These are phyloP conservation scores for Mycena alexandri DNA, from an alignment of 768 basidiomycete species.

Conservation along the genomic window DNA sequence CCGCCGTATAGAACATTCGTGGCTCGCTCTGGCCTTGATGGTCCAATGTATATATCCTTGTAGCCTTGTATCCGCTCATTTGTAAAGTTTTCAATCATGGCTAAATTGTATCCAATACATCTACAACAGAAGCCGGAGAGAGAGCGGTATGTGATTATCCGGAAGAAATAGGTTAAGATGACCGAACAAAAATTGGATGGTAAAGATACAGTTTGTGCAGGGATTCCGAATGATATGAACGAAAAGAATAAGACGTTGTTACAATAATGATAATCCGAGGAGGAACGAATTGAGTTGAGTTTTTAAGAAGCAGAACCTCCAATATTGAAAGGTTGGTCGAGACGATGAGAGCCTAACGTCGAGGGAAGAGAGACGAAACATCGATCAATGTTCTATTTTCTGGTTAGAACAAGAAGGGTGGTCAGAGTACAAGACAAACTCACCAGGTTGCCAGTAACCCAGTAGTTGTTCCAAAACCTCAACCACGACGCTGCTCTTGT, in stretches of 20 bases:
- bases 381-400: conserved; percentile 24
- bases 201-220: conserved; percentile 38
- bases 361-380: background rate
- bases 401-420: conserved; percentile 15
- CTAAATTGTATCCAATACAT: conserved; percentile 38
- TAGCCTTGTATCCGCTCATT: conserved; percentile 30
- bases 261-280: conserved; percentile 31
- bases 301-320: conserved; percentile 2
- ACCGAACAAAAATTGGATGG: conserved; percentile 19
- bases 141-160: conserved; percentile 39
- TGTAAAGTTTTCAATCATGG: conserved; percentile 24
- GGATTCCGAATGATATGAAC: conserved; percentile 30
- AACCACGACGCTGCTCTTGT: conserved; percentile 87
- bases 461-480: conserved; percentile 83
- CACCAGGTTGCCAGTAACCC: conserved; percentile 63
- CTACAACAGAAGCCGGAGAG: conserved; percentile 30
- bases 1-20: conserved; percentile 11
- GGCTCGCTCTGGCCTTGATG: conserved; percentile 16
- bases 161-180: conserved; percentile 27
- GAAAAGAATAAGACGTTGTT: conserved; percentile 25
- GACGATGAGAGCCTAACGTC: background rate
- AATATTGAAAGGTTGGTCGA: conserved; percentile 6
- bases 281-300: background rate
- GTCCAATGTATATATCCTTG: conserved; percentile 5
- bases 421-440: conserved; percentile 21